These are phyloP conservation scores for Melanopsichium pennsylvanicum DNA, from an alignment of 1,284 basidiomycete species.

Conservation along the genomic window DNA sequence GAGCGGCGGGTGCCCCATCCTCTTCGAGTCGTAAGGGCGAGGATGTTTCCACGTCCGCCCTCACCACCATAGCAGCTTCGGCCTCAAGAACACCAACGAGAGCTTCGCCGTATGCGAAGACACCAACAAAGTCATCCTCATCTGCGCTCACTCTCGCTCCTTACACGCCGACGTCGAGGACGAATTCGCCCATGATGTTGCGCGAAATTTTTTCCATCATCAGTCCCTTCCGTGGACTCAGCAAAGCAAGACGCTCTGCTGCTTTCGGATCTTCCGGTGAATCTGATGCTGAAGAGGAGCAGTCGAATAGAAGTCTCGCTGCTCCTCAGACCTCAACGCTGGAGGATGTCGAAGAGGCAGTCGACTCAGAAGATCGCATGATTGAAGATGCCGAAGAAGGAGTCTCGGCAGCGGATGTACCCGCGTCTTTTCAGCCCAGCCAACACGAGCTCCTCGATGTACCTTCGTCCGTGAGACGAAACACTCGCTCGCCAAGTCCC, in stretches of 20 bases:
- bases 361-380: slow-evolving; percentile 27
- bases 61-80: slow-evolving; percentile 1
- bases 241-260: slow-evolving; percentile 36
- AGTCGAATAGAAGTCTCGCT: background rate
- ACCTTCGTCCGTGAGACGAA: background rate
- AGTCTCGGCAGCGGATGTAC: background rate
- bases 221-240: slow-evolving; percentile 39
- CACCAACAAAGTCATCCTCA: slow-evolving; percentile 28
- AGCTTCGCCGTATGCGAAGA: slow-evolving; percentile 33
- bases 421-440: background rate
- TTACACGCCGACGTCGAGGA: slow-evolving; percentile 32
- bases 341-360: slow-evolving; percentile 6
- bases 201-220: slow-evolving; percentile 44
- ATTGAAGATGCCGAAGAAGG: slow-evolving; percentile 34
- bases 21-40: slow-evolving; percentile 12
- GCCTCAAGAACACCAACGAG: slow-evolving; percentile 27
- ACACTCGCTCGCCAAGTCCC: slow-evolving; percentile 13
- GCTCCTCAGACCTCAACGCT: background rate
- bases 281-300: slow-evolving; percentile 3
- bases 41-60: slow-evolving; percentile 13
- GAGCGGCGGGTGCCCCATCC: slow-evolving; percentile 9
- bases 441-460: slow-evolving; percentile 4
- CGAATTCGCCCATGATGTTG: slow-evolving; percentile 43
- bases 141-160: slow-evolving; percentile 19
- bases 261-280: slow-evolving; percentile 37